Percentiles rank a stretch among this genome's conserved stretches.
Evolutionary conservation across 1,284 basidiomycete species (phyloP).

Genomic region (Ceratobasidium sp.): DNA sequence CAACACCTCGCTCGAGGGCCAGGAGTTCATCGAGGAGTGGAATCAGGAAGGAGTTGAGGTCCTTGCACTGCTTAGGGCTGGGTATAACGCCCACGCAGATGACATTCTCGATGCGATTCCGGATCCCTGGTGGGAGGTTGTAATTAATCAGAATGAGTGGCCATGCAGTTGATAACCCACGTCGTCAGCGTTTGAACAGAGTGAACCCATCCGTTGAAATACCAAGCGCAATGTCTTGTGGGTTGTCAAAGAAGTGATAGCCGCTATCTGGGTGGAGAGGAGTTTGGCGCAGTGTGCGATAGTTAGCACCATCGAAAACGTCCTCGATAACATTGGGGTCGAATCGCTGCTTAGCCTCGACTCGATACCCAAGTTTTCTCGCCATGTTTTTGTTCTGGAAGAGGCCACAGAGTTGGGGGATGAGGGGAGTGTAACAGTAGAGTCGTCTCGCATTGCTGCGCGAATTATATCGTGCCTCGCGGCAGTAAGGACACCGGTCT

Average conservation of each 20-base stretch:
- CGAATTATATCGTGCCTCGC: slow-evolving; percentile 12
- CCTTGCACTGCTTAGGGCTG: slow-evolving; percentile 19
- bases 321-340: slow-evolving; percentile 3
- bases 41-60: background rate
- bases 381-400: slow-evolving; percentile 12
- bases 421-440: slow-evolving; percentile 38
- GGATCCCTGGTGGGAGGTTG: slow-evolving; percentile 38
- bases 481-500: slow-evolving; percentile 30
- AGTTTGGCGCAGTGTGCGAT: slow-evolving; percentile 11
- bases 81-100: slow-evolving; percentile 41
- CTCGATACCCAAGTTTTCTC: slow-evolving; percentile 28
- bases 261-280: slow-evolving; percentile 26
- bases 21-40: slow-evolving; percentile 20
- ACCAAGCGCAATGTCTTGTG: slow-evolving; percentile 36
- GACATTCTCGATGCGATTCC: slow-evolving; percentile 25
- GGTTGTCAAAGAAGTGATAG: slow-evolving; percentile 45
- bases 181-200: slow-evolving; percentile 11
- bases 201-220: slow-evolving; percentile 44
- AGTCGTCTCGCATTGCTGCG: background rate
- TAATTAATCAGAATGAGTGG: slow-evolving; percentile 31
- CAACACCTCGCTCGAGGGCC: slow-evolving; percentile 27
- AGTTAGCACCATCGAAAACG: slow-evolving; percentile 41
- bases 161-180: slow-evolving; percentile 46
- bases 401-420: slow-evolving; percentile 20
- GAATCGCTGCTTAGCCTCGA: background rate